phyloP scores from a whole-genome alignment of 2,329 filamentous ascomycete species.

The Neopestalotiopsis sp. region DNA sequence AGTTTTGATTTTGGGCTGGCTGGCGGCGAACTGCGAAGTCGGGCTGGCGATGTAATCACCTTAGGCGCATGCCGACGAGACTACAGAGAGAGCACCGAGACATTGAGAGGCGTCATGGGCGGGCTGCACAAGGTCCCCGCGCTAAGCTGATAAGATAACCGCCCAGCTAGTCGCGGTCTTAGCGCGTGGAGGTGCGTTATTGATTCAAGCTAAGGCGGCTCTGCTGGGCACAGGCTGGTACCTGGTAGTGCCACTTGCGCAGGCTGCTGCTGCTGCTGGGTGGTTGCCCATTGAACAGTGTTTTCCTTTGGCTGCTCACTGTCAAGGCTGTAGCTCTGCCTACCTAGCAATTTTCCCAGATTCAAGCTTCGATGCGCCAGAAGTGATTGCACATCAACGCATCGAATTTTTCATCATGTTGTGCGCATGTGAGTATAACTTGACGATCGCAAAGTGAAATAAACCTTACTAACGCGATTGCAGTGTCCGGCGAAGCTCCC shows the following conservation, averaged over 20 bases:
- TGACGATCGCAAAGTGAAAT: background rate
- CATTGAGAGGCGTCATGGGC: background rate
- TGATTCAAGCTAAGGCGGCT: too few species aligned
- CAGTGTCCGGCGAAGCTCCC: conserved; percentile 95
- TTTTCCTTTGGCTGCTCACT: conserved; percentile 6
- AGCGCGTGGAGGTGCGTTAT: background rate
- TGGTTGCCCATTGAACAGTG: background rate
- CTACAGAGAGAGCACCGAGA: background rate
- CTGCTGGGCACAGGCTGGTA: background rate
- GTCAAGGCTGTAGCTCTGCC: conserved; percentile 6
- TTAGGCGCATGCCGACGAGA: background rate
- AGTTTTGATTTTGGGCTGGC: background rate
- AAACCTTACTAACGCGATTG: conserved; percentile 23
- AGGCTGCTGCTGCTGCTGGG: background rate
- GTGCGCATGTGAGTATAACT: conserved; percentile 48
- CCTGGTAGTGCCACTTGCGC: background rate
- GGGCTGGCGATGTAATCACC: conserved; percentile 7
- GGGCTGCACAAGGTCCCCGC: background rate
- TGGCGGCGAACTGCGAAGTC: conserved; percentile 15
- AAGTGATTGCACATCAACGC: conserved; percentile 18
- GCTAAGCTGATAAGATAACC: conserved; percentile 5
- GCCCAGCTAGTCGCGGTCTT: background rate
- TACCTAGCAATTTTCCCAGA: conserved; percentile 10
- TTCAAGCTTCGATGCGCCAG: conserved; percentile 16
- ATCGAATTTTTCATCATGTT: conserved; percentile 43